Evolutionary conservation across 352 stramenopile species (phyloP).

Genomic region (Ochromonadaceae sp.): DNA sequence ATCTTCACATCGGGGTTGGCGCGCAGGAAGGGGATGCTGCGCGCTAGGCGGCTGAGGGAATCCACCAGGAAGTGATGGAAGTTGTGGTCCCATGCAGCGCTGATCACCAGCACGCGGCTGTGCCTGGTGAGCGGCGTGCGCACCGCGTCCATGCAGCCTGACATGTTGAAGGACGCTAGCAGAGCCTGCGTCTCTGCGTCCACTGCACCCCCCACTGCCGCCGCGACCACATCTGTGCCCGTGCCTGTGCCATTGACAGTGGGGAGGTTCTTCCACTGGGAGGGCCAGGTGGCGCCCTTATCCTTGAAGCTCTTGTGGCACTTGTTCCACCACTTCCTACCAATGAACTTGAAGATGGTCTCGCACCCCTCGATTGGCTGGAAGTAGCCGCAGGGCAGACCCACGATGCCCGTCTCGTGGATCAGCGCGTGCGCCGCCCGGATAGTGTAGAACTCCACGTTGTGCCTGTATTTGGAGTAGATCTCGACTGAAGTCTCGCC

Average conservation of each 20-base stretch:
- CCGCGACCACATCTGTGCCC: no score
- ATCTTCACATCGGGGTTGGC: background rate
- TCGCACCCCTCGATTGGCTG: background rate
- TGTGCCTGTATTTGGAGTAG: background rate
- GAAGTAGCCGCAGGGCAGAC: background rate
- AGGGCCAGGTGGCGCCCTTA: background rate
- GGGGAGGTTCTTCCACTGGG: no score
- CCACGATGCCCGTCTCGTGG: background rate
- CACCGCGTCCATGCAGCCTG: background rate
- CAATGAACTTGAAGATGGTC: slow-evolving; percentile 1
- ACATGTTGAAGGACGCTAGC: background rate
- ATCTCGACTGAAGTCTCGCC: background rate
- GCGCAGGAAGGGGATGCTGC: background rate
- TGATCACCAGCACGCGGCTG: background rate
- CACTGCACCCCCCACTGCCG: no score
- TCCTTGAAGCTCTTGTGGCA: background rate
- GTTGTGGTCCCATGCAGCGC: slow-evolving; percentile 10
- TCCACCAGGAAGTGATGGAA: slow-evolving; percentile 8
- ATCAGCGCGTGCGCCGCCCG: background rate
- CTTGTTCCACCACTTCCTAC: slow-evolving; percentile 3
- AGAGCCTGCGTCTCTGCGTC: background rate
- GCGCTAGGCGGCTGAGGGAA: background rate
- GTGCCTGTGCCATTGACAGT: no score
- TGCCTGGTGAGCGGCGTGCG: background rate
- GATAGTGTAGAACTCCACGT: background rate